phyloP scores from a whole-genome alignment of 768 basidiomycete species.

The Chalciporus chontae region DNA sequence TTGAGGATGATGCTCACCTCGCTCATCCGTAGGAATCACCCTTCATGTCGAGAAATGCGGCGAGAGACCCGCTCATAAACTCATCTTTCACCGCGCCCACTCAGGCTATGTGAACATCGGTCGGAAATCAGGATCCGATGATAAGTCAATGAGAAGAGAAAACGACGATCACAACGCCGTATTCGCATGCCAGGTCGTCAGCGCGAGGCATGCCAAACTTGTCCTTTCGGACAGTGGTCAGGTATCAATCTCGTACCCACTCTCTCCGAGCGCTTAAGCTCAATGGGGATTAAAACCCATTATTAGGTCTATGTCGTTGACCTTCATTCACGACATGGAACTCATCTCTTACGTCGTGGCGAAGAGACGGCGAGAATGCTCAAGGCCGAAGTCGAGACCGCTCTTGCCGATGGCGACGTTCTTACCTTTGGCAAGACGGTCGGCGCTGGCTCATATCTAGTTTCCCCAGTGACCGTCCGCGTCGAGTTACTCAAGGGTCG shows the following conservation, averaged over 20 bases:
- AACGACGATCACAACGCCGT: slow-evolving; percentile 48
- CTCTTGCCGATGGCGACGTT: slow-evolving; percentile 63
- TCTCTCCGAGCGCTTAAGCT: slow-evolving; percentile 19
- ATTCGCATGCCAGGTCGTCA: slow-evolving; percentile 77
- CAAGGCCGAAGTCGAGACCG: slow-evolving; percentile 50
- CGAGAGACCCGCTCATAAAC: slow-evolving; percentile 39
- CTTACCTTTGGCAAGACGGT: slow-evolving; percentile 79
- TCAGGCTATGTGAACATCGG: slow-evolving; percentile 61
- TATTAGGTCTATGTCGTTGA: slow-evolving; percentile 67
- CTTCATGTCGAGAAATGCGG: slow-evolving; percentile 56
- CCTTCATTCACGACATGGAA: slow-evolving; percentile 73
- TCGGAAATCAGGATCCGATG: slow-evolving; percentile 54
- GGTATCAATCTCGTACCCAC: slow-evolving; percentile 37
- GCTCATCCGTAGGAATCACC: slow-evolving; percentile 45
- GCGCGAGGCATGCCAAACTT: slow-evolving; percentile 75
- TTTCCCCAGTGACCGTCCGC: slow-evolving; percentile 59
- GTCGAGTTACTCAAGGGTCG: slow-evolving; percentile 46
- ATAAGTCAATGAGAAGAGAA: slow-evolving; percentile 36
- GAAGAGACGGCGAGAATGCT: slow-evolving; percentile 49
- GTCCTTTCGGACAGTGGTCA: slow-evolving; percentile 66
- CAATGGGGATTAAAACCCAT: background rate
- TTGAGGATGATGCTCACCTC: slow-evolving; percentile 10
- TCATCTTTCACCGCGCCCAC: slow-evolving; percentile 52
- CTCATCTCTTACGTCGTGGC: slow-evolving; percentile 54
- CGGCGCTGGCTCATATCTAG: slow-evolving; percentile 55